Base-by-base conservation (phyloP, 2,329 filamentous ascomycete species). In the Diaporthe humulicola region DNA sequence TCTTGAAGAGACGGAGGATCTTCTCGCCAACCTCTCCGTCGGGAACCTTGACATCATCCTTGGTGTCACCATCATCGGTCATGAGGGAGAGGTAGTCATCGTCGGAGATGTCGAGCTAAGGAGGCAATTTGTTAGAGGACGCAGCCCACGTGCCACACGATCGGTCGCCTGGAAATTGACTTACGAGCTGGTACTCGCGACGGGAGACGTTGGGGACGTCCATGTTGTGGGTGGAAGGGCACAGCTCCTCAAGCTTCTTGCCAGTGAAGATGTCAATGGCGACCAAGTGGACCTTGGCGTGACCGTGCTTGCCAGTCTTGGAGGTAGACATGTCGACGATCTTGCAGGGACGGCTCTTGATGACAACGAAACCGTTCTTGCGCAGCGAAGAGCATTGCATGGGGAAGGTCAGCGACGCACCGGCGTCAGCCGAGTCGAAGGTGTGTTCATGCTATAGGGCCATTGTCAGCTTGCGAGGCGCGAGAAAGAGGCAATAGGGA, bases 291-390 rank as follows among this genome's bases (percentile, higher is more conserved):
- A 99, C 97, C 93, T 99, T 99, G 89, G 97, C 97, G 94, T 99
- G 97, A 88, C 97, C 97, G 94, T 99, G 97, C 95, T 99, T 99
- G 89, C 97, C 97, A 81, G 97, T 99, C 96, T 99, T 99, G 87
- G 97, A 99, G 90, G 97, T 99, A 81, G 95, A 98, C 97, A 99
- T 99, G 85, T 99, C 97, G 87, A 98, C 95, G 83, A 99, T 99
- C 94, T 98, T 99, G 96, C 97, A 99, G 83, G 97, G 97, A 83
- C 97, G 97, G 88, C 91, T 89, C 93, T 99, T 99, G 90, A 99
- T 98, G 87, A 96, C 93, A 87, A 99, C 97, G 91, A 94, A 93
- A 81, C 97, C 96, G 93, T 97, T 98, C 96, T 99, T 98, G 87
- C 97, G 94, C 91, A 99, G 92, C 84, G 97, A 96, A 90, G 97